phyloP scores from a whole-genome alignment of 306 rosid species.

The Acacia confusa region DNA sequence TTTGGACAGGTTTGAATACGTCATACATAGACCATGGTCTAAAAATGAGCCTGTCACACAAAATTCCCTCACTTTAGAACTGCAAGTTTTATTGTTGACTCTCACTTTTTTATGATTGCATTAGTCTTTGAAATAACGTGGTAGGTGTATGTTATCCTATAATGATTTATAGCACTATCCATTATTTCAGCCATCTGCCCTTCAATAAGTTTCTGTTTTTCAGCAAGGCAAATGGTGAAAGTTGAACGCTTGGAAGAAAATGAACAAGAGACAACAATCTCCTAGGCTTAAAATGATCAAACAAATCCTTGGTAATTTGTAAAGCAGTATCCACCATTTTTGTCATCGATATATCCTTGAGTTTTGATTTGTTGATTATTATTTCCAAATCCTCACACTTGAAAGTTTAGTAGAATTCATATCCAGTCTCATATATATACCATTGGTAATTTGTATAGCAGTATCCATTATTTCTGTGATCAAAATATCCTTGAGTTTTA shows the following conservation, averaged over 20 bases:
- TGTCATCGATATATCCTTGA: slow-evolving; percentile 10
- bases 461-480: slow-evolving; percentile 10
- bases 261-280: background rate
- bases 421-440: background rate
- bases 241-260: background rate
- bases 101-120: background rate
- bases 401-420: background rate
- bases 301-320: background rate
- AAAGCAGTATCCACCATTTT: slow-evolving; percentile 2
- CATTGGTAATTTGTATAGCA: background rate
- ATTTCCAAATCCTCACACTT: slow-evolving; percentile 10
- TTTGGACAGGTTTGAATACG: background rate
- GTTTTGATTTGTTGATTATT: background rate
- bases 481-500: background rate
- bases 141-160: background rate
- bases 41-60: background rate
- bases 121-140: slow-evolving; percentile 7
- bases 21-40: background rate
- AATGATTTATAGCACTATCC: slow-evolving; percentile 18
- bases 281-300: slow-evolving; percentile 8
- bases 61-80: slow-evolving; percentile 5
- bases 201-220: slow-evolving; percentile 9
- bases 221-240: slow-evolving; percentile 24
- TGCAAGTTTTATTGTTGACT: slow-evolving; percentile 4
- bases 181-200: slow-evolving; percentile 14